Conservation (phyloP, 148 eudicot genomes). For the Rhododendron ferrugineum region DNA sequence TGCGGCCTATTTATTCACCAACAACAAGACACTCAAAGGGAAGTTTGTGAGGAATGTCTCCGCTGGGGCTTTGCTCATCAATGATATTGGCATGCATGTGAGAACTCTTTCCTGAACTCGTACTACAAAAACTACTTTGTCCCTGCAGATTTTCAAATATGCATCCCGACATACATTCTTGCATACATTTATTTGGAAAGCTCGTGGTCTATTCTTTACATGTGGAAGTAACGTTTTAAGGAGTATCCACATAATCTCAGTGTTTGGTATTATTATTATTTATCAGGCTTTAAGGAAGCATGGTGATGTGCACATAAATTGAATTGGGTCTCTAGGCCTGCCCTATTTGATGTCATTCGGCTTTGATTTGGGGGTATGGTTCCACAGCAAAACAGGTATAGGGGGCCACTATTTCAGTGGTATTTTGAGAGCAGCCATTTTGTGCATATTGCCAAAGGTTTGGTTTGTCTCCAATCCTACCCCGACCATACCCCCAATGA, state of each 20-base stretch:
- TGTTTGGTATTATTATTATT: neutral
- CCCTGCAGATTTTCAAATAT: neutral
- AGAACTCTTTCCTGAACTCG: constrained; percentile 9
- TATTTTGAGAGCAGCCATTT: too few relatives aligned
- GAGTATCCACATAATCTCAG: neutral
- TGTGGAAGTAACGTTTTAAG: neutral
- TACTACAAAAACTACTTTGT: neutral
- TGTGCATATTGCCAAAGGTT: too few relatives aligned
- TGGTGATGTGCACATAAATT: too few relatives aligned
- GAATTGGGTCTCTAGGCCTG: too few relatives aligned
- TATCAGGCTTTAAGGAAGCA: neutral
- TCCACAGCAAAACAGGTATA: too few relatives aligned
- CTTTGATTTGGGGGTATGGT: too few relatives aligned
- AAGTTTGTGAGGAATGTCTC: constrained; percentile 41
- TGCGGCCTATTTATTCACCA: constrained; percentile 64
- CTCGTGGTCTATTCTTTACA: neutral
- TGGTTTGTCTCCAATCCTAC: too few relatives aligned
- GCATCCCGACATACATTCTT: neutral
- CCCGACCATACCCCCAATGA: too few relatives aligned
- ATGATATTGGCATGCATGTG: constrained; percentile 56
- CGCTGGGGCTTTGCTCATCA: constrained; percentile 51
- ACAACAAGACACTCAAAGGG: constrained; percentile 46
- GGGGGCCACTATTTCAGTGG: too few relatives aligned
- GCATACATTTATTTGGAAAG: neutral
- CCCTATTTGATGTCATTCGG: too few relatives aligned